Evolutionary conservation across 1,139 yeast genomes (phyloP), one percentile per base, ranked within the genome.

Genomic region (Yamadazyma epiphylla): DNA sequence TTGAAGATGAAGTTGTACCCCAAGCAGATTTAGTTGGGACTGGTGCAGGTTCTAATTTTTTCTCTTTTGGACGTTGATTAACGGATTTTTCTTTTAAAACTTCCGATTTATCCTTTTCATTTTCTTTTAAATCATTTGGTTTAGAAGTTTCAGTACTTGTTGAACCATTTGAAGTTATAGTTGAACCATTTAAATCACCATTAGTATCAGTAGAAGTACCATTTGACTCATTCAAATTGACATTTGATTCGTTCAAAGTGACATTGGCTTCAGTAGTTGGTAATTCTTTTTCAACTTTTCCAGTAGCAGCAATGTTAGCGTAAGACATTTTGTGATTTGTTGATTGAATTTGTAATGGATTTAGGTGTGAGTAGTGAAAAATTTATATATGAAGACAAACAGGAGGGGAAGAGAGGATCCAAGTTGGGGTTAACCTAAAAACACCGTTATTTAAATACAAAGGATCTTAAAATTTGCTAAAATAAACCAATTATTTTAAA

Each of bases 1-100:
- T 38, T 45, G 41, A 43, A 40, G 57, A 39, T 5, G 58, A 41
- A 27, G 63, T 36, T 14, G 52, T 38, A 25, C 83, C 84, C 94
- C 94, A 82, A 6, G 81, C 86, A 32, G 78, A 77, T 29, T 73
- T 76, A 26, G 70, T 55, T 26, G 94, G 94, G 32, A 81, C 73
- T 7, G 91, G 91, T 27, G 94, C 94, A 5, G 89, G 89, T 11
- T 85, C 79, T 46, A 80, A 65, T 13, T 60, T 54, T 30, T 62
- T 65, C 46, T 38, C 44, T 15, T 36, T 33, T 19, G 45, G 31
- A 22, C 34, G 26, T 23, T 19, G 24, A n/a, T 33, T 25, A 16
- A 16, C 26, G 4, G 22, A 9, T 30, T 25, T 26, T 6, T 17
- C 26, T 15, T 28, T 33, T 16, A 16, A 24, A 12, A 13, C 20